Base-by-base conservation (phyloP, 2,329 filamentous ascomycete species). In the Paradendryphiella salina region DNA sequence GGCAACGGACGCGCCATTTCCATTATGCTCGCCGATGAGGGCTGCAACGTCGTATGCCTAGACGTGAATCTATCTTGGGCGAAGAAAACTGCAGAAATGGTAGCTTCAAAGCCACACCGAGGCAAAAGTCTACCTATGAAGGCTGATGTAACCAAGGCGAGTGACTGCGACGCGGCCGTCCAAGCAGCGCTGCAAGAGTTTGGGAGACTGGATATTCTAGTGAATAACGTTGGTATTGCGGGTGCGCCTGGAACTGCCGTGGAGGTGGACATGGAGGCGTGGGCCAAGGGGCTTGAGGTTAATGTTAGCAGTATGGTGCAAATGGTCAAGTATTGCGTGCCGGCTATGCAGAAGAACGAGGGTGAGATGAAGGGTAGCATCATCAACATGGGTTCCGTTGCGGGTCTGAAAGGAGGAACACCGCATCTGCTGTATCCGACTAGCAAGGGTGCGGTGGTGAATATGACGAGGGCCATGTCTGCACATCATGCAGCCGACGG, bases 291-390 rank as follows among this genome's bases (percentile, higher is more conserved):
- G 0, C 85, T 85, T 71, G 77, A 88, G 69, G 88, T 84, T 36
- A 93, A 92, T 73, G 89, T 93, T 62, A 86, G 90, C 70, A 80
- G 85, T 7, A 86, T 83, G 76, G 92, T 90, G 76, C 90, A 85
- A 74, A 77, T 91, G 29, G 80, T 87, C 49, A 91, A 91, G 69
- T 88, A 90, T 65, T 74, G 80, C 7, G 77, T 92, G 13, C 83
- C 83, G 1, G 85, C 90, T 70, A 86, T 93, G 82, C 44, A 46
- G n/a, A 80, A 82, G 63, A 26, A 26, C 2, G 23, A 26, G 23
- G 23, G 23, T 3, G 69, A 73, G 17, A 87, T 88, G 17, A 46
- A 56, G 5, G 80, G 83, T 50, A 84, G 82, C n/a, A 89, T 93
- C 65, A 88, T 93, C 78, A 92, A 91, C 75, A 90, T 88, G 69